phyloP scores from a whole-genome alignment of 2,329 filamentous ascomycete genomes.

The Aspergillus sojae region DNA sequence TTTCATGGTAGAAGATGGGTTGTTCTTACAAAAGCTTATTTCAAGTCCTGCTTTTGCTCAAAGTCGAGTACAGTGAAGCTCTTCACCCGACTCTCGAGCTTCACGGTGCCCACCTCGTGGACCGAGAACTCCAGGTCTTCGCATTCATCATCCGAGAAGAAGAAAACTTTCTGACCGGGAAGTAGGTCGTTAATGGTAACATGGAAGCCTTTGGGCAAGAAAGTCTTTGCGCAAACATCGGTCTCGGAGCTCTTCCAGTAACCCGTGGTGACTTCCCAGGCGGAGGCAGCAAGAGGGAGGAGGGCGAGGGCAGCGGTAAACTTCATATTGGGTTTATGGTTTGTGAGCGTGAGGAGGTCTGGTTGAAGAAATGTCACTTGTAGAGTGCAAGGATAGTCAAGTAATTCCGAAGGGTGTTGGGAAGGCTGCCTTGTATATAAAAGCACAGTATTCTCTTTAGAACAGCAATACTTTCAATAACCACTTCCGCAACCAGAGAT shows the following conservation, averaged over 20 bases:
- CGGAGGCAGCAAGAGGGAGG: neutral
- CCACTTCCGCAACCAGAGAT: neutral
- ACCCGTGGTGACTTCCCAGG: slow-evolving; percentile 8
- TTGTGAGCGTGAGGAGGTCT: too few relatives aligned
- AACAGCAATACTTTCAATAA: neutral
- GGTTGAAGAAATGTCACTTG: too few relatives aligned
- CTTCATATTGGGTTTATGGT: neutral
- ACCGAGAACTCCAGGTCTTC: slow-evolving; percentile 5
- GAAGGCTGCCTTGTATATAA: neutral
- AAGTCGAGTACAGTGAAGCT: slow-evolving; percentile 10
- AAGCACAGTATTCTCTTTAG: neutral
- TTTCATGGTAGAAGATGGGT: fast-evolving
- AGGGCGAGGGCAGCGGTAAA: slow-evolving; percentile 1
- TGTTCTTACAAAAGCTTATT: neutral
- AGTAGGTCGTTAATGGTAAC: neutral
- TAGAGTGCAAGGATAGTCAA: neutral
- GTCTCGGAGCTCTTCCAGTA: slow-evolving; percentile 9
- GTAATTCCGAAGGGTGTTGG: fast-evolving
- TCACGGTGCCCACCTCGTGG: neutral
- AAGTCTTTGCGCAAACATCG: neutral
- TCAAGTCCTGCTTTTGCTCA: neutral
- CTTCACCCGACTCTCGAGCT: neutral
- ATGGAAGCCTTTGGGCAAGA: neutral
- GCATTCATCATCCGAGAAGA: slow-evolving; percentile 9
- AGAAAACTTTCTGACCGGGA: slow-evolving; percentile 3